Base-by-base conservation (phyloP, 805 yeast species). In the Schwanniomyces vanrijiae region DNA sequence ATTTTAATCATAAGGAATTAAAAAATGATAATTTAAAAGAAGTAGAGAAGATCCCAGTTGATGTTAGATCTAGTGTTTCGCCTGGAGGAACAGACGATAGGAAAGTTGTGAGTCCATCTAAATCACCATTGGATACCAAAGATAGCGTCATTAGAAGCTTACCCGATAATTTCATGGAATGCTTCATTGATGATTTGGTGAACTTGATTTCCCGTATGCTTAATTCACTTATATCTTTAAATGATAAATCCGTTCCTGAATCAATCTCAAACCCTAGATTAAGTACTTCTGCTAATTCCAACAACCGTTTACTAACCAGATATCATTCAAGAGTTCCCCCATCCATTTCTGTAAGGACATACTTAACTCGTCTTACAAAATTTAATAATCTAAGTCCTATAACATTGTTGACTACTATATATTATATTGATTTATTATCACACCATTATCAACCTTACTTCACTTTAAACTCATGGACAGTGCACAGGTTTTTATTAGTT, bases 251-350 rank as follows among this genome's bases (percentile, higher is more conserved):
- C n/a, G 73, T 70, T 1, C 76, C 75, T 1, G 51, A 43, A 10
- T 55, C 68, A 4, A 60, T 71, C 3, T 58, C 68, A 3, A 53
- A 59, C 34, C 71, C 71, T 2, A 42, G 55, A 9, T 40, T 52
- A 2, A 22, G 28, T n/a, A 45, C 55, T 6, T 28, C 56, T 16
- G 25, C 51, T 58, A 40, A 25, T 8, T 54, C 43, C 51, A 58
- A 54, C 44, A 53, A 56, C 26, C 48, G 43, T 35, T 44, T 71
- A 38, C 75, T 94, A 44, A 92, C 99, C 1, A 73, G 98, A 53
- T 92, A 92, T 64, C 99, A 92, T 64, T 90, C 97, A 3, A 77
- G 97, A 51, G 84, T 92, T 0, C 96, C 97, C 3, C 98, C 99
- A 0, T 80, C 79, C 14, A 92, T 92, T 38, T 85, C 96, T 5